These are phyloP conservation scores for Teunomyces aglyptinius DNA, from an alignment of 805 yeast species.

Conservation along the genomic window DNA sequence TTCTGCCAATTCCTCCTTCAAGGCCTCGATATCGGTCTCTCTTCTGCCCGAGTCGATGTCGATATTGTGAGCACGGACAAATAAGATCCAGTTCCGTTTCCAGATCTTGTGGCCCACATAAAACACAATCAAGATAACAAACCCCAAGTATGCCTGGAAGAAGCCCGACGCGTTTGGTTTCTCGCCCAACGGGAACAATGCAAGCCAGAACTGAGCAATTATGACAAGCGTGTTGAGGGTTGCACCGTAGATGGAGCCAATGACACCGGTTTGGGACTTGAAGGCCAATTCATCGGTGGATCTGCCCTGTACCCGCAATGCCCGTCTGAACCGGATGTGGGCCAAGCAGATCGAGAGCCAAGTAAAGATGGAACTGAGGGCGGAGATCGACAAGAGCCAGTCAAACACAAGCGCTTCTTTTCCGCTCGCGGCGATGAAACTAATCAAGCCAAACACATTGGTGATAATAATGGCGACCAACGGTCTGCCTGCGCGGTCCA, in stretches of 20 bases:
- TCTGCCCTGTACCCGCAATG: conserved; percentile 21
- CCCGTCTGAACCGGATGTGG: conserved; percentile 27
- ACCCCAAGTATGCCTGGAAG: conserved; percentile 25
- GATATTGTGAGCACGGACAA: conserved; percentile 19
- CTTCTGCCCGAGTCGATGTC: conserved; percentile 29
- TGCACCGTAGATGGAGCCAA: conserved; percentile 24
- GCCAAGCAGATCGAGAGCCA: conserved; percentile 26
- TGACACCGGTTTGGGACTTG: conserved; percentile 22
- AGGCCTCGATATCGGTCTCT: conserved; percentile 25
- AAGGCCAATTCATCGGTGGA: conserved; percentile 22
- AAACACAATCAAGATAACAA: conserved; percentile 22
- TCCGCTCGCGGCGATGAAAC: conserved; percentile 51
- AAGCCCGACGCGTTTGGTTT: conserved; percentile 20
- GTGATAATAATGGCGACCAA: conserved; percentile 53
- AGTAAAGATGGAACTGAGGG: conserved; percentile 26
- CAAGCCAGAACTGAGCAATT: conserved; percentile 28
- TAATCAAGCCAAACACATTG: conserved; percentile 56
- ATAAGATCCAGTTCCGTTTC: conserved; percentile 26
- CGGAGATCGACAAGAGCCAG: conserved; percentile 28
- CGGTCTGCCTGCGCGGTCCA: conserved; percentile 70
- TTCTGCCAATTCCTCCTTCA: conserved; percentile 28
- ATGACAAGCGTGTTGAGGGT: conserved; percentile 20
- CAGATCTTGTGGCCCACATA: conserved; percentile 27
- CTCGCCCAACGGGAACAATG: conserved; percentile 25
- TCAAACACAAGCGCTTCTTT: conserved; percentile 20